These are phyloP conservation scores for Neophaeococcomyces mojaviensis DNA, from an alignment of 2,329 filamentous ascomycete genomes.

Conservation along the genomic window DNA sequence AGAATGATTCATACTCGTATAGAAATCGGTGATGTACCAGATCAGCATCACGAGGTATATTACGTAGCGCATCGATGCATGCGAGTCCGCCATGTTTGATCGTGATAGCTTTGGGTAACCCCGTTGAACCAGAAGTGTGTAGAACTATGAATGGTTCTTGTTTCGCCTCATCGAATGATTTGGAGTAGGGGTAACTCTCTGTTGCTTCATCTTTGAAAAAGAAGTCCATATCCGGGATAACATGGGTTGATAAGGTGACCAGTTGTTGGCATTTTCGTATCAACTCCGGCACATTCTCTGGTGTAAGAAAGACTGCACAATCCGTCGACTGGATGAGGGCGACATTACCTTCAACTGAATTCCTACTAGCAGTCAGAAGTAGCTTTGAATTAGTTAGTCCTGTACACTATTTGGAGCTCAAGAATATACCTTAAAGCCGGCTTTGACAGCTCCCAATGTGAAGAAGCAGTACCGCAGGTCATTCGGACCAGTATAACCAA, in stretches of 20 bases:
- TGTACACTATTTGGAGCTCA: too few relatives aligned
- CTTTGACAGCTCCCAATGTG: conserved; percentile 32
- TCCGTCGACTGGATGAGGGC: too few relatives aligned
- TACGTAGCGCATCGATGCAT: conserved; percentile 12
- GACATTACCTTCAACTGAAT: too few relatives aligned
- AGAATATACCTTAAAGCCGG: conserved; percentile 24
- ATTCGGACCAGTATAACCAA: conserved; percentile 36
- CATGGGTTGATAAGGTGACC: neutral
- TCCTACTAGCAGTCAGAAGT: too few relatives aligned
- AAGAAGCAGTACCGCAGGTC: conserved; percentile 34
- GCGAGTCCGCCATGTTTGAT: conserved; percentile 25
- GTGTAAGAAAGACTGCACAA: too few relatives aligned
- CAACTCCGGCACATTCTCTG: too few relatives aligned
- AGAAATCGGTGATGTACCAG: too few relatives aligned
- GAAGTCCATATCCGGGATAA: conserved; percentile 25
- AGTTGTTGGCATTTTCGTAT: conserved; percentile 1
- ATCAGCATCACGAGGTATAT: too few relatives aligned
- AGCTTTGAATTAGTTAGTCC: too few relatives aligned
- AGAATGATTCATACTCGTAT: too few relatives aligned
- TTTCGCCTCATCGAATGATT: conserved; percentile 28
- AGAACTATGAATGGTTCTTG: conserved; percentile 28
- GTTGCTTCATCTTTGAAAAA: conserved; percentile 18
- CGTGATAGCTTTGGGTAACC: conserved; percentile 29
- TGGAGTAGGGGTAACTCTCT: conserved; percentile 15
- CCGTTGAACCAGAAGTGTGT: conserved; percentile 32